Percentiles rank a stretch among this genome's conserved stretches.
Evolutionary conservation across 306 rosid genomes (phyloP).

Genomic region (Vicia sativa): DNA sequence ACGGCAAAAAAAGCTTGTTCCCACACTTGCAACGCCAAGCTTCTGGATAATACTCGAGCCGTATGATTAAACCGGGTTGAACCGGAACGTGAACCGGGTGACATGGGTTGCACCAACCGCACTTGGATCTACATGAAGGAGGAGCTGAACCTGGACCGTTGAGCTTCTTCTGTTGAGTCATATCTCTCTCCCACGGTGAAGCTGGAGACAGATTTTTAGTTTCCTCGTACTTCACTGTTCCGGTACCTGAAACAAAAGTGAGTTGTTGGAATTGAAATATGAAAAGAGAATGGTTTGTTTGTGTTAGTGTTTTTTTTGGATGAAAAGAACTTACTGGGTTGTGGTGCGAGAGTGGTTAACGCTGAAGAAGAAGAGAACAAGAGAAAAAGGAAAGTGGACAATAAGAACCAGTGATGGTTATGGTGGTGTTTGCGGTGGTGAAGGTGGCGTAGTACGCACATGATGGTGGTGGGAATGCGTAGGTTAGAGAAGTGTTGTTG

Average conservation of each 20-base stretch:
- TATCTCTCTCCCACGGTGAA: neutral
- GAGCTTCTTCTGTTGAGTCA: slow-evolving; percentile 45
- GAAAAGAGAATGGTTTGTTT: neutral
- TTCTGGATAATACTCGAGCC: slow-evolving; percentile 94
- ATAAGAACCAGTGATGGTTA: slow-evolving; percentile 35
- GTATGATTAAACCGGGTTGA: slow-evolving; percentile 69
- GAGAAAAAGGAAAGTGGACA: slow-evolving; percentile 62
- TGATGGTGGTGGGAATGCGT: slow-evolving; percentile 46
- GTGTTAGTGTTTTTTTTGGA: neutral
- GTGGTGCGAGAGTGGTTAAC: slow-evolving; percentile 45
- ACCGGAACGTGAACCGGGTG: slow-evolving; percentile 81
- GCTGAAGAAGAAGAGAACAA: slow-evolving; percentile 52
- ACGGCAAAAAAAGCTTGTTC: slow-evolving; percentile 83
- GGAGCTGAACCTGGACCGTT: slow-evolving; percentile 78
- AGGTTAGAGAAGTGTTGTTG: slow-evolving; percentile 31
- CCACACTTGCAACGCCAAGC: slow-evolving; percentile 98
- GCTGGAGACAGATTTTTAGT: slow-evolving; percentile 28
- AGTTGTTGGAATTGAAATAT: neutral
- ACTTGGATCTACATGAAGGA: slow-evolving; percentile 81
- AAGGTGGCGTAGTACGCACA: slow-evolving; percentile 56
- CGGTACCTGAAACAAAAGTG: slow-evolving; percentile 35
- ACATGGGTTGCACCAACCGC: slow-evolving; percentile 84
- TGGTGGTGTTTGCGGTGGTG: slow-evolving; percentile 30
- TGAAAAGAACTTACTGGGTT: slow-evolving; percentile 46
- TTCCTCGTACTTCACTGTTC: slow-evolving; percentile 19